Conservation (phyloP, 78 protist genomes). For the Planoprotostelium fungivorum region DNA sequence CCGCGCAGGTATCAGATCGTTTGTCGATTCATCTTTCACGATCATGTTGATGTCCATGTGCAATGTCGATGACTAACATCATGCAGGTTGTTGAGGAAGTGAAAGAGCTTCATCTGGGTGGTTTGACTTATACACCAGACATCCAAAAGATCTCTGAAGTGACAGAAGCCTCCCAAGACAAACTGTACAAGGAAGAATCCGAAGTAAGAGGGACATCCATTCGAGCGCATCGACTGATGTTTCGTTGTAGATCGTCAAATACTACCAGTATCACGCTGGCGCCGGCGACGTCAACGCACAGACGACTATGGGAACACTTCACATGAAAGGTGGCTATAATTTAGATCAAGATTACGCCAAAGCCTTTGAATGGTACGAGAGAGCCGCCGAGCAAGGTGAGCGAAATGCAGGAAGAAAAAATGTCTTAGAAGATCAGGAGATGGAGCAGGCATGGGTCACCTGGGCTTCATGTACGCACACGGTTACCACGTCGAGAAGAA, state of each 20-base stretch:
- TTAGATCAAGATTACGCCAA: slow-evolving; percentile 34
- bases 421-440: too few relatives aligned
- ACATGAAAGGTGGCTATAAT: slow-evolving; percentile 49
- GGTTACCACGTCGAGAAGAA: slow-evolving; percentile 54
- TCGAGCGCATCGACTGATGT: too few relatives aligned
- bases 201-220: background rate
- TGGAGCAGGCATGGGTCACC: slow-evolving; percentile 34
- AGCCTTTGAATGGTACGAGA: slow-evolving; percentile 39
- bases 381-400: slow-evolving; percentile 31
- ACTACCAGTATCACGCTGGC: slow-evolving; percentile 59
- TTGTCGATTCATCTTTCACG: too few relatives aligned
- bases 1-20: slow-evolving; percentile 25
- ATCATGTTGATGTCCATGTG: slow-evolving; percentile 18
- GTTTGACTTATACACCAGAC: slow-evolving; percentile 2
- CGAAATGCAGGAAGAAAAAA: too few relatives aligned
- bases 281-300: slow-evolving; percentile 54
- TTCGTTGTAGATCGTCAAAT: slow-evolving; percentile 38
- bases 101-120: background rate
- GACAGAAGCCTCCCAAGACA: background rate
- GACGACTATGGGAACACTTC: slow-evolving; percentile 69
- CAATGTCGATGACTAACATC: slow-evolving; percentile 4
- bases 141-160: background rate
- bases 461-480: slow-evolving; percentile 65
- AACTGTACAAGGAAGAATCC: background rate
- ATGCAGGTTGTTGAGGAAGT: background rate